Evolutionary conservation across 2,329 filamentous ascomycete genomes (phyloP).

Genomic region (Akanthomyces dipterigenus): DNA sequence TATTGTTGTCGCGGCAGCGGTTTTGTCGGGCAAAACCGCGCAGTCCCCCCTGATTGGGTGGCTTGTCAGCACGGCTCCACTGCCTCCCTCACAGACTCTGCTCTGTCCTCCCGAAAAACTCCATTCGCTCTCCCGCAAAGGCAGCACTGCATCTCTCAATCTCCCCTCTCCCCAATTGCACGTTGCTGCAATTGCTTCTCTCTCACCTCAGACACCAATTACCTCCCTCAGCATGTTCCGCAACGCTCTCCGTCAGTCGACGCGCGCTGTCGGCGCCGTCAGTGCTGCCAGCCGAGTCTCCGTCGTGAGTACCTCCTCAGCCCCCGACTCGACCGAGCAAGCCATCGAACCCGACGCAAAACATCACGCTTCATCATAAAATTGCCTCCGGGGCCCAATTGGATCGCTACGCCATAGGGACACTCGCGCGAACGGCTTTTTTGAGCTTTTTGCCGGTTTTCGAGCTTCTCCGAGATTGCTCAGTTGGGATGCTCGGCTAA

Average conservation of each 20-base stretch:
- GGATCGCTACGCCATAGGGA: slow-evolving; percentile 18
- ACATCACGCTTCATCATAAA: slow-evolving; percentile 26
- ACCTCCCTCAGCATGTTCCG: slow-evolving; percentile 77
- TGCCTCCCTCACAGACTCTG: slow-evolving; percentile 36
- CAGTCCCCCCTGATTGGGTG: slow-evolving; percentile 29
- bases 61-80: slow-evolving; percentile 30
- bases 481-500: slow-evolving; percentile 46
- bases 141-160: slow-evolving; percentile 46
- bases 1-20: slow-evolving; percentile 34
- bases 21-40: slow-evolving; percentile 33
- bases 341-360: slow-evolving; percentile 39
- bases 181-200: slow-evolving; percentile 55
- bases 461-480: slow-evolving; percentile 15
- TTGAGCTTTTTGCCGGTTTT: slow-evolving; percentile 25
- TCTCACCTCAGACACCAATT: slow-evolving; percentile 44
- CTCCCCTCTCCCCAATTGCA: slow-evolving; percentile 59
- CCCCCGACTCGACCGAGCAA: slow-evolving; percentile 32
- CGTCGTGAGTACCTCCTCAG: slow-evolving; percentile 70
- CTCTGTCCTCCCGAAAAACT: slow-evolving; percentile 37
- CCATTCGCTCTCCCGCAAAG: slow-evolving; percentile 40
- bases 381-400: slow-evolving; percentile 30
- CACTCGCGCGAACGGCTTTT: slow-evolving; percentile 23
- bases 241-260: slow-evolving; percentile 95
- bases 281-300: slow-evolving; percentile 87
- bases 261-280: slow-evolving; percentile 89